Evolutionary conservation across 139 green algal genomes (phyloP).

Genomic region (Chlamydomonas applanata): DNA sequence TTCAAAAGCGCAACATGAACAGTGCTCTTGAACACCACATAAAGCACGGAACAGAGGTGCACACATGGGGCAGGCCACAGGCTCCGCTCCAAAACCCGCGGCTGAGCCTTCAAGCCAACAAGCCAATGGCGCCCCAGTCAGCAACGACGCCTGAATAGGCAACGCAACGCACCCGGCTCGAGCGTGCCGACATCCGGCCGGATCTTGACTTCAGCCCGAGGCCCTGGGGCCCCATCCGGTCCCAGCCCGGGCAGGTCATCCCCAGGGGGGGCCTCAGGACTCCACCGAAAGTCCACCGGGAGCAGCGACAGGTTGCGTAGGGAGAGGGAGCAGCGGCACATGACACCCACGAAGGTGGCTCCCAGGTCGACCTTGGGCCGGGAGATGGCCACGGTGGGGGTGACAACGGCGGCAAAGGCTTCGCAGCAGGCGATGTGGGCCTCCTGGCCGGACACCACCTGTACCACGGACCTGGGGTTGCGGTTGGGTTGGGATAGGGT

Average conservation of each 20-base stretch:
- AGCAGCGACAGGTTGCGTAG: constrained; percentile 38
- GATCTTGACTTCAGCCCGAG: constrained; percentile 30
- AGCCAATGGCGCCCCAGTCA: too few relatives aligned
- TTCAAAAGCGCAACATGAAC: too few relatives aligned
- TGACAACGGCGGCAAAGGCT: constrained; percentile 38
- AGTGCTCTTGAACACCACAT: too few relatives aligned
- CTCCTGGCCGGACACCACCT: constrained; percentile 10
- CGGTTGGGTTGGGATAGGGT: too few relatives aligned
- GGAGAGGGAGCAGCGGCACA: neutral
- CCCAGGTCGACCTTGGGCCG: constrained; percentile 40
- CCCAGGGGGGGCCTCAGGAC: constrained; percentile 6
- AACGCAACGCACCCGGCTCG: constrained; percentile 21
- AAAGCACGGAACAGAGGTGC: too few relatives aligned
- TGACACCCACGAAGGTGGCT: constrained; percentile 36
- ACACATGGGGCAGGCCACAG: too few relatives aligned
- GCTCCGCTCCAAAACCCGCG: too few relatives aligned
- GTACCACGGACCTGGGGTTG: constrained; percentile 19
- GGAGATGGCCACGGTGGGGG: constrained; percentile 28
- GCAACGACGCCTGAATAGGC: too few relatives aligned
- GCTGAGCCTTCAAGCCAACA: too few relatives aligned
- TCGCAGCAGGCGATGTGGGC: neutral
- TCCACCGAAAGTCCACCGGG: constrained; percentile 38
- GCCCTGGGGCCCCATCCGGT: neutral
- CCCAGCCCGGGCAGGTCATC: neutral
- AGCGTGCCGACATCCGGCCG: constrained; percentile 32